Conservation (phyloP, 176 grass and related monocot species). For the Secale cereale region DNA sequence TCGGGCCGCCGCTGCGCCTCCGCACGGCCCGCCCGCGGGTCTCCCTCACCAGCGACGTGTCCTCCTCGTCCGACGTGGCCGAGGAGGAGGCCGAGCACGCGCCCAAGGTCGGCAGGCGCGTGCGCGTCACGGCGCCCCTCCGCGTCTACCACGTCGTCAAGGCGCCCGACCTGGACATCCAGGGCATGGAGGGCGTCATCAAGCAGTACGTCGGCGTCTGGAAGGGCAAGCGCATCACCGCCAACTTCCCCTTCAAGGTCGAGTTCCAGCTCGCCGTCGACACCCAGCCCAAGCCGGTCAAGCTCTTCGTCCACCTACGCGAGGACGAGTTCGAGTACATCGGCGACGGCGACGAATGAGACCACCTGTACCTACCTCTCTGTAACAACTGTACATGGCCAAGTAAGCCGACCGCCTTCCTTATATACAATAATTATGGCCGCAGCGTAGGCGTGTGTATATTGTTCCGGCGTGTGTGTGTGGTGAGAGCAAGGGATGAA, state of each 20-base stretch:
- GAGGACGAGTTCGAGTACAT: slow-evolving; percentile 99
- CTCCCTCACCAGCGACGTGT: slow-evolving; percentile 52
- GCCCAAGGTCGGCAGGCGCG: slow-evolving; percentile 70
- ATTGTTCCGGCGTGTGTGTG: slow-evolving; percentile 16
- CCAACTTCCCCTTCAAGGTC: slow-evolving; percentile 90
- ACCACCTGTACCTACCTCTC: background rate
- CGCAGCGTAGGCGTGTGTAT: slow-evolving; percentile 37
- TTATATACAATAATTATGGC: slow-evolving; percentile 33
- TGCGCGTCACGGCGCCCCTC: slow-evolving; percentile 83
- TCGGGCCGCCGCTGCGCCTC: background rate
- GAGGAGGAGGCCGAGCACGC: slow-evolving; percentile 69
- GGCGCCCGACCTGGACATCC: slow-evolving; percentile 86
- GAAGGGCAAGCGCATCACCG: slow-evolving; percentile 92
- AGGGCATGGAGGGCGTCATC: slow-evolving; percentile 81
- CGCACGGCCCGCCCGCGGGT: slow-evolving; percentile 54
- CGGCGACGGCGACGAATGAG: slow-evolving; percentile 23
- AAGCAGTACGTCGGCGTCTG: slow-evolving; percentile 90
- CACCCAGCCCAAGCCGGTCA: slow-evolving; percentile 64
- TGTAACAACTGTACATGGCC: background rate
- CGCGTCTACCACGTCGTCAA: slow-evolving; percentile 86
- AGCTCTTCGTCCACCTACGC: slow-evolving; percentile 77
- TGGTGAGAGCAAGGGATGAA: slow-evolving; percentile 14
- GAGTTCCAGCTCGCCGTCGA: slow-evolving; percentile 67
- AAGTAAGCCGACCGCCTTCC: slow-evolving; percentile 20
- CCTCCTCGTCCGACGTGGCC: slow-evolving; percentile 40